Base-by-base conservation (phyloP, 768 basidiomycete genomes). In the Hygrocybe punicea region DNA sequence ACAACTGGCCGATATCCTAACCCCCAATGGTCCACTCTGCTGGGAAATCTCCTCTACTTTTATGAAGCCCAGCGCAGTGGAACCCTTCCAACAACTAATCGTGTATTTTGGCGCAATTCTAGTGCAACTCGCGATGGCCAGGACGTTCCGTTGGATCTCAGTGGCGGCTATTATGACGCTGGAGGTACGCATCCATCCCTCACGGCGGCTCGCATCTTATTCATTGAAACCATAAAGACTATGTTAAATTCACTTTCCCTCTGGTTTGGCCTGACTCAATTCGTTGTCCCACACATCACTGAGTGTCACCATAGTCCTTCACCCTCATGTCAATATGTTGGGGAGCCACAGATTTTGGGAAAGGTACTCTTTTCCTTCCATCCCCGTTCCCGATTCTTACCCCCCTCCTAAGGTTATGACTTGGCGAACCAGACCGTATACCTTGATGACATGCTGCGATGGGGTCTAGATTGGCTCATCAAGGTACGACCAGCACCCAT, bases 41-140 rank as follows among this genome's bases (percentile, higher is more conserved):
- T 96, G 0, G 94, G 93, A 3, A 84, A 87, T 68, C 70, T 87
- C 24, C 68, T 96, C 24, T 96, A 85, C 66, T 96, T 96, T 70
- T 97, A 94, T 66, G 94, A 97, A 60, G 93, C 86, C 1, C 94
- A 97, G 65, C 79, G 94, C 17, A 90, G 89, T 53, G 94, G 94
- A 14, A 77, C 77, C 42, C 78, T 96, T 14, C 81, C 87, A 1
- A 63, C 72, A 11, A 49, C 52, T 7, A 91, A 90, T 58, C 81
- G 94, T 39, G 91, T 95, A 2, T 66, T 81, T 23, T 98, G 95
- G 95, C 78, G 94, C 52, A 97, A 97, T 64, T 81, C 87, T 55
- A 92, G 90, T 64, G 82, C 84, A 16, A 63, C 86, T 21, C 73
- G 83, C 35, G 95, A 98, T 71, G 95, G 93, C 13, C 70, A 76